These are phyloP conservation scores for Tylopilus rubrobrunneus DNA, from an alignment of 768 basidiomycete species.

Conservation along the genomic window DNA sequence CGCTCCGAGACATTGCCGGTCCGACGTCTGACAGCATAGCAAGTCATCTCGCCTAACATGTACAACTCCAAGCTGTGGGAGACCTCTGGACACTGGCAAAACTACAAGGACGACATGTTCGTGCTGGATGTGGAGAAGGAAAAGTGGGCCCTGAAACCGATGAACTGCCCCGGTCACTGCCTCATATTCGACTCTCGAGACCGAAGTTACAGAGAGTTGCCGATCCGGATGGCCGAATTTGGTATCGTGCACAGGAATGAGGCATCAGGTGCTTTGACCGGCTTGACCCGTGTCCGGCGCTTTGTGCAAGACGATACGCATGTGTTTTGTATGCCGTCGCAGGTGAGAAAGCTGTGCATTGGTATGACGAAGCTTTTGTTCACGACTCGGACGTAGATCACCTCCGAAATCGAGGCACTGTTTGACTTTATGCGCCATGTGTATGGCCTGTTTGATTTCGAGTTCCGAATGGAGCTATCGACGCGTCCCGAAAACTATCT, in stretches of 20 bases:
- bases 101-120: constrained; percentile 99
- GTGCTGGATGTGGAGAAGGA: constrained; percentile 92
- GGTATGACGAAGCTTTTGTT: background rate
- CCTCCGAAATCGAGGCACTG: constrained; percentile 76
- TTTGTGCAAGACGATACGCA: constrained; percentile 99
- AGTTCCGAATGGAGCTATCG: constrained; percentile 90
- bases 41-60: constrained; percentile 98
- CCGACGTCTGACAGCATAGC: constrained; percentile 9
- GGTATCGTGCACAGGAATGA: constrained; percentile 97
- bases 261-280: constrained; percentile 90
- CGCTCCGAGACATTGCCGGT: background rate
- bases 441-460: constrained; percentile 93
- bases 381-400: constrained; percentile 50
- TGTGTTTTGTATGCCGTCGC: constrained; percentile 94
- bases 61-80: constrained; percentile 97
- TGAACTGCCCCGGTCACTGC: constrained; percentile 99
- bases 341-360: constrained; percentile 43
- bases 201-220: constrained; percentile 91
- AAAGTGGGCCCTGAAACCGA: constrained; percentile 93
- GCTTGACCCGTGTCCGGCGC: constrained; percentile 87
- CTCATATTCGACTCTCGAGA: constrained; percentile 93
- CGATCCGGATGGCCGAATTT: constrained; percentile 97
- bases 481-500: constrained; percentile 95
- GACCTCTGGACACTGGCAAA: constrained; percentile 96
- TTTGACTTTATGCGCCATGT: constrained; percentile 96